Percentiles rank a stretch among this genome's conserved stretches.
Evolutionary conservation across 1,284 basidiomycete genomes (phyloP).

Genomic region (Takashimella tepidaria): DNA sequence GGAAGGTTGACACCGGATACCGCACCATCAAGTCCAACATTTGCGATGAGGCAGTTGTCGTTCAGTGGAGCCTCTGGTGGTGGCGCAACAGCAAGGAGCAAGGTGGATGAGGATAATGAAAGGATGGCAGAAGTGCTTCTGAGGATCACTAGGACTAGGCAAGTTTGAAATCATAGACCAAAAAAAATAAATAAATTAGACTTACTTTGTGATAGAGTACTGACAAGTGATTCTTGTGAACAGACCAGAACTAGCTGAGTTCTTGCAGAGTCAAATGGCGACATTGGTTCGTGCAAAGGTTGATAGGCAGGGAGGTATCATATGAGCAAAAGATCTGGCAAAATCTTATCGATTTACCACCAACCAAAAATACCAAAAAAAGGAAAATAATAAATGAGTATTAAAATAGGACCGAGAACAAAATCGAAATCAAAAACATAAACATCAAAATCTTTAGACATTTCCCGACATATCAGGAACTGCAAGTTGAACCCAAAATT

Average conservation of each 20-base stretch:
- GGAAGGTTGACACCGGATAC: not conserved
- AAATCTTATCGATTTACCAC: too few relatives aligned
- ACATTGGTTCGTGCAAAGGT: slow-evolving; percentile 7
- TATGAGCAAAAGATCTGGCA: not conserved
- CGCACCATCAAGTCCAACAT: not conserved
- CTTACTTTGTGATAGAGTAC: not conserved
- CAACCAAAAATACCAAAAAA: too few relatives aligned
- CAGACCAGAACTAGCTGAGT: slow-evolving; percentile 31
- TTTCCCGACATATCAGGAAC: too few relatives aligned
- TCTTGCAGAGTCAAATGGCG: slow-evolving; percentile 15
- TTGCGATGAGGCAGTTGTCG: slow-evolving; percentile 13
- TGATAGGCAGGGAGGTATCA: slow-evolving; percentile 2
- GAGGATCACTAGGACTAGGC: slow-evolving; percentile 43
- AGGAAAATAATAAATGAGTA: too few relatives aligned
- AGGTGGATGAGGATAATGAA: slow-evolving; percentile 28
- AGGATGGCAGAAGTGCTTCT: slow-evolving; percentile 44
- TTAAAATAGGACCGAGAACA: not conserved
- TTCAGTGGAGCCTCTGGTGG: slow-evolving; percentile 4
- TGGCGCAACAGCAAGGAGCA: not conserved
- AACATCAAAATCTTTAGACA: too few relatives aligned
- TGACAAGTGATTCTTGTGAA: not conserved
- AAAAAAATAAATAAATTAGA: not conserved
- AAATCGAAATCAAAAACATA: not conserved
- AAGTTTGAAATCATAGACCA: slow-evolving; percentile 8
- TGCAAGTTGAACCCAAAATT: too few relatives aligned